Base-by-base conservation (phyloP, 2,329 filamentous ascomycete genomes). In the Neoarthrinium moseri region DNA sequence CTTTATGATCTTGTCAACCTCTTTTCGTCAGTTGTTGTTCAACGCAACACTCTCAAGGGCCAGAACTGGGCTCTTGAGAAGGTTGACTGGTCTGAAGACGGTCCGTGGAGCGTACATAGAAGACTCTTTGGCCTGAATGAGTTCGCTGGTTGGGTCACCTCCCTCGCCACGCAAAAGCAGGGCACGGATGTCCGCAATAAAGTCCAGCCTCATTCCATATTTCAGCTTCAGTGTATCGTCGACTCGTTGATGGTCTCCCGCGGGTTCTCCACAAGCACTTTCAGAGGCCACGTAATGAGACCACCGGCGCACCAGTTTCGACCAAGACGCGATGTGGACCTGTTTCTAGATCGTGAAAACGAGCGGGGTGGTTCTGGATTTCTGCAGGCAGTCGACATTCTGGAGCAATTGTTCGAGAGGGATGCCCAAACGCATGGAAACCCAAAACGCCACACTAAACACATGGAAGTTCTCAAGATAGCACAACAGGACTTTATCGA, bases 1-100 rank as follows among this genome's bases (percentile, higher is more conserved):
- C 64, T 79, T 0, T 78, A 77, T 48, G 72, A 77, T 44, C 52
- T 78, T 5, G 70, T 78, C 51, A 77, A 75, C 41, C 21, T 72
- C 4, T 74, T 66, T 45, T 71, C 70, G 0, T 51, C 57, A 4
- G 55, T 68, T 45, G 67, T 73, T 15, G 58, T 71, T 2, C 64
- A 73, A 43, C 60, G 57, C 5, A 70, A 65, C 29, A 64, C 50
- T 7, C 46, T 60, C 35, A 62, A 59, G 37, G 66, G 63, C 3
- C 56, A 73, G 48, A 10, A 35, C n/a, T 20, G 7, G 15, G 7
- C 18, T 4, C 18, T 20, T 12, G 33, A 35, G 17, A 20, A 35
- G 18, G 15, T 35, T 13, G 33, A 35, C 18, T 35, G 18, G 33
- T 35, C 33, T 5, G 10, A 12, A 1, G 1, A 22, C n/a, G 33